Conservation (phyloP, 1,139 yeast genomes). For the Zygosaccharomyces sapae region DNA sequence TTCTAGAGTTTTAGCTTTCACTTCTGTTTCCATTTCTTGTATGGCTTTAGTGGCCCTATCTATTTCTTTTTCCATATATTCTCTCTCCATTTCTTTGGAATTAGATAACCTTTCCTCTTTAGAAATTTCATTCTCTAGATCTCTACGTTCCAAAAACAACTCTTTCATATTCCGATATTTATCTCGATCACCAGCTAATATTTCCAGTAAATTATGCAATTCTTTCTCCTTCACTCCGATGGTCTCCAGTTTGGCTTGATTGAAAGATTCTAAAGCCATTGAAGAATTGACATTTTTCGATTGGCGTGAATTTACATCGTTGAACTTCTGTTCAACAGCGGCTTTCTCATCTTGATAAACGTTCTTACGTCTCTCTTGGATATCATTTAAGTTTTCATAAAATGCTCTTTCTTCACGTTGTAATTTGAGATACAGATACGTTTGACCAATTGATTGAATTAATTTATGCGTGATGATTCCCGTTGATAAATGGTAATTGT, state of each 20-base stretch:
- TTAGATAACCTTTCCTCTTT: constrained; percentile 40
- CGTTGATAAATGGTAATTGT: constrained; percentile 34
- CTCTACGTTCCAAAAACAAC: constrained; percentile 39
- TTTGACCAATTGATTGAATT: constrained; percentile 41
- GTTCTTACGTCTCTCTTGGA: constrained; percentile 29
- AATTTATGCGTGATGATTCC: constrained; percentile 48
- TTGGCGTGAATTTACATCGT: constrained; percentile 16
- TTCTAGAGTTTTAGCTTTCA: constrained; percentile 37
- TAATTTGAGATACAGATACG: constrained; percentile 28
- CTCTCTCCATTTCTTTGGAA: constrained; percentile 50
- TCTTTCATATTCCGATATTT: constrained; percentile 26
- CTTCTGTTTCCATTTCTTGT: constrained; percentile 46
- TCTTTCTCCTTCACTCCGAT: constrained; percentile 40
- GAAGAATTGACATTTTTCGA: constrained; percentile 22
- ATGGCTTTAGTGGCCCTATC: constrained; percentile 56
- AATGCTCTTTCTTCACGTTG: constrained; percentile 33
- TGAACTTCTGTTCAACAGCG: constrained; percentile 22
- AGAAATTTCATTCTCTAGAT: constrained; percentile 41
- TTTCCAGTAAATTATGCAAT: constrained; percentile 29
- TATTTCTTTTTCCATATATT: constrained; percentile 64
- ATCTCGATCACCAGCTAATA: constrained; percentile 30
- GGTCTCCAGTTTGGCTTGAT: constrained; percentile 43
- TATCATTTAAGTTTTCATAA: constrained; percentile 22
- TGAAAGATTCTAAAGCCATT: constrained; percentile 26
- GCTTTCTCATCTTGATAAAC: constrained; percentile 23